These are phyloP conservation scores for Fusarium paranaense DNA, from an alignment of 2,329 filamentous ascomycete species.

Conservation along the genomic window DNA sequence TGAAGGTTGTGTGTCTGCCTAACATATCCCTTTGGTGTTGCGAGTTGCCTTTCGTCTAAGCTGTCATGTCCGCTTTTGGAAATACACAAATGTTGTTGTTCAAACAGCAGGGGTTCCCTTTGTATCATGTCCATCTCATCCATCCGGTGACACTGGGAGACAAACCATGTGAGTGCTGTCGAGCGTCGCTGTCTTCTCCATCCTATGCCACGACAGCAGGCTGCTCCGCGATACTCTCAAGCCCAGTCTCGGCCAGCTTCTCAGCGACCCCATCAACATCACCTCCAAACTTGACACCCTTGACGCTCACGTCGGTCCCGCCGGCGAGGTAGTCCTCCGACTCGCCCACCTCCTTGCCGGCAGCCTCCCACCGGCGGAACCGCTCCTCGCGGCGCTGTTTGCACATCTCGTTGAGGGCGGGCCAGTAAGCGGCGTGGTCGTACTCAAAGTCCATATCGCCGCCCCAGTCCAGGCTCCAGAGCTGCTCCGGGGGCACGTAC, in stretches of 20 bases:
- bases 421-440: slow-evolving; percentile 91
- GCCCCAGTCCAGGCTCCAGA: slow-evolving; percentile 80
- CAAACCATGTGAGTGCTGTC: background rate
- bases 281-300: slow-evolving; percentile 46
- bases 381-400: slow-evolving; percentile 72
- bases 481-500: slow-evolving; percentile 84
- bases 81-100: background rate
- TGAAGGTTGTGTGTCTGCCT: background rate
- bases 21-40: background rate
- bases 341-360: slow-evolving; percentile 86
- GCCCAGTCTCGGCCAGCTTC: slow-evolving; percentile 44
- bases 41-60: background rate
- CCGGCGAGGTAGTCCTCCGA: slow-evolving; percentile 89
- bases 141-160: background rate
- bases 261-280: slow-evolving; percentile 34
- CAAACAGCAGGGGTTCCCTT: background rate
- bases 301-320: slow-evolving; percentile 51
- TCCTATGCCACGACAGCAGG: slow-evolving; percentile 33
- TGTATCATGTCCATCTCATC: background rate
- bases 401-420: slow-evolving; percentile 79
- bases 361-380: slow-evolving; percentile 79
- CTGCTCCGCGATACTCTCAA: slow-evolving; percentile 36
- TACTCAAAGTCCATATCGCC: slow-evolving; percentile 92
- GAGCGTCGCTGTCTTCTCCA: background rate
- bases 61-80: background rate